A percentile compares a stretch with the other conserved stretches of the same genome.
Evolutionary conservation across 2,329 filamentous ascomycete genomes (phyloP).

Genomic region (Fusarium protoensiforme): DNA sequence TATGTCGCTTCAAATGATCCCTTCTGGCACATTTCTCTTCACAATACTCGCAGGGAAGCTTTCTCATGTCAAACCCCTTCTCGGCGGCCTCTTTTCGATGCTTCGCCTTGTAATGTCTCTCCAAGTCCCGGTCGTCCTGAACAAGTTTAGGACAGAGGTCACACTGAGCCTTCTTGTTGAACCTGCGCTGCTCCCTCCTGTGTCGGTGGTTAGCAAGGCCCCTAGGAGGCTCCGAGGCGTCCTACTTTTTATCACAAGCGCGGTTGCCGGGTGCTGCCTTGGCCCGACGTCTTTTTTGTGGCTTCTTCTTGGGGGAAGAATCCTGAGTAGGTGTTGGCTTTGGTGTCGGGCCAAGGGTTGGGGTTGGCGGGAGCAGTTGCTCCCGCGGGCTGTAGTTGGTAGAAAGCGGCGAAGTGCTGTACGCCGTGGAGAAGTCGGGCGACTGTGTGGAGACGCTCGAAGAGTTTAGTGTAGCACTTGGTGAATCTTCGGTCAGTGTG

Average conservation of each 20-base stretch:
- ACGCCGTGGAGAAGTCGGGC: not conserved
- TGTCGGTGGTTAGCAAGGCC: not conserved
- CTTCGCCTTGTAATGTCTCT: constrained; percentile 3
- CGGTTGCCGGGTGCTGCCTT: constrained; percentile 9
- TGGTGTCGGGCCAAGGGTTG: not conserved
- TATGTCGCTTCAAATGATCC: constrained; percentile 17
- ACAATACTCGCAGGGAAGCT: not conserved
- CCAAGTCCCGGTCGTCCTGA: not conserved
- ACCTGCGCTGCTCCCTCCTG: constrained; percentile 12
- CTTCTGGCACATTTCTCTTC: not conserved
- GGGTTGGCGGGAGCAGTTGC: not conserved
- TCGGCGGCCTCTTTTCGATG: constrained; percentile 4
- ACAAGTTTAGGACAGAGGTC: constrained; percentile 9
- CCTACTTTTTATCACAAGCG: constrained; percentile 19
- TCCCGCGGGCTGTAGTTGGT: not conserved
- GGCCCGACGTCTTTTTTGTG: not conserved
- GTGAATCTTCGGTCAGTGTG: not conserved
- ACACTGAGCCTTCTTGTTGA: constrained; percentile 11
- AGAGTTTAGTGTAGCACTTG: not conserved
- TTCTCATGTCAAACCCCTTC: not conserved
- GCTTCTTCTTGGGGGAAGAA: not conserved
- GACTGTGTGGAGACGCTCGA: not conserved
- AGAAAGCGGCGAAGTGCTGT: not conserved
- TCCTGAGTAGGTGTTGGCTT: not conserved
- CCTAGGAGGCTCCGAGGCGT: accelerated